phyloP scores from a whole-genome alignment of 1,284 basidiomycete species.

The Cryptococcus sp. region DNA sequence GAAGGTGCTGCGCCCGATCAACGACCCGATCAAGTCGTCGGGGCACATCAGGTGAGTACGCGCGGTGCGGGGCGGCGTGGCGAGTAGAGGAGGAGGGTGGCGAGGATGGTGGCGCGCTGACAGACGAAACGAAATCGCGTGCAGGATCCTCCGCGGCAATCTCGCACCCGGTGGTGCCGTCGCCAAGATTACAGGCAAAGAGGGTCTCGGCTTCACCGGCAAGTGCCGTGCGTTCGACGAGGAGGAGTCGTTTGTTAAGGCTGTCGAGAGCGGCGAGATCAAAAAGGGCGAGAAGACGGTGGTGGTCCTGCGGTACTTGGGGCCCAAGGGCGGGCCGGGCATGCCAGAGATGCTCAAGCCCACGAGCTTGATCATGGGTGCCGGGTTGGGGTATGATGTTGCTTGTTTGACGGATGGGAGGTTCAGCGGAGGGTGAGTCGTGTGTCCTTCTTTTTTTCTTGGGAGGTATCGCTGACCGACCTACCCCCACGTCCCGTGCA shows the following conservation, averaged over 20 bases:
- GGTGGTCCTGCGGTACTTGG: conserved; percentile 89
- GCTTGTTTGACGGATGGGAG: conserved; percentile 94
- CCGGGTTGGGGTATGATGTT: conserved; percentile 83
- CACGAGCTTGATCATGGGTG: conserved; percentile 87
- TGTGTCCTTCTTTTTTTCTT: background rate
- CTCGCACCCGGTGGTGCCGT: conserved; percentile 88
- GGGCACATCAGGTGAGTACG: conserved; percentile 65
- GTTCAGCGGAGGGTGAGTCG: conserved; percentile 76
- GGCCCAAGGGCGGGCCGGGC: conserved; percentile 88
- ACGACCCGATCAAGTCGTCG: conserved; percentile 83
- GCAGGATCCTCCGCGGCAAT: conserved; percentile 81
- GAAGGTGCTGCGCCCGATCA: conserved; percentile 73
- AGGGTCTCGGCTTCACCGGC: conserved; percentile 70
- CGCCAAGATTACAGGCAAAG: conserved; percentile 94
- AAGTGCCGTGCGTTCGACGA: conserved; percentile 58
- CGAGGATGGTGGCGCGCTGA: no score
- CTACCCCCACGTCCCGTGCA: conserved; percentile 50
- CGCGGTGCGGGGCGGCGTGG: background rate
- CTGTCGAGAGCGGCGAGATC: conserved; percentile 78
- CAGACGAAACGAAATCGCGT: background rate
- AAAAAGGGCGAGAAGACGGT: conserved; percentile 72
- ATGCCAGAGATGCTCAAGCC: conserved; percentile 87
- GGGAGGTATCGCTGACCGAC: conserved; percentile 1
- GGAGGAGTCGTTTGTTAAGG: conserved; percentile 76
- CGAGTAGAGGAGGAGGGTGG: no score